Conservation (phyloP, 2,329 filamentous ascomycete genomes). For the Coniochaeta ligniaria region DNA sequence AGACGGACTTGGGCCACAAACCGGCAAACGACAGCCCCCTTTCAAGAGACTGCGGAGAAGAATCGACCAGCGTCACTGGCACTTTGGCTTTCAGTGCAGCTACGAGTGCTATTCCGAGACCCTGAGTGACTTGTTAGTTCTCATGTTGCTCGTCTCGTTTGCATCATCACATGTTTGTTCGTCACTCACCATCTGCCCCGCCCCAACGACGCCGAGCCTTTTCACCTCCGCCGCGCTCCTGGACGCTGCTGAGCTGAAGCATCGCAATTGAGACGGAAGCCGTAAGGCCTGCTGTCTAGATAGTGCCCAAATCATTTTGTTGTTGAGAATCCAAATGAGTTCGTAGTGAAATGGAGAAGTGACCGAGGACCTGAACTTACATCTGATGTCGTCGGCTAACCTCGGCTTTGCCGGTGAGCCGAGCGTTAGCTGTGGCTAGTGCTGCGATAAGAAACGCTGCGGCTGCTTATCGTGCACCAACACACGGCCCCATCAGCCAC, state of each 20-base stretch:
- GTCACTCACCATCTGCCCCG: slow-evolving; percentile 84
- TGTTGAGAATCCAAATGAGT: not conserved
- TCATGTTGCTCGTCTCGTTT: slow-evolving; percentile 12
- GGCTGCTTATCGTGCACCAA: not conserved
- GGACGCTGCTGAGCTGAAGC: slow-evolving; percentile 63
- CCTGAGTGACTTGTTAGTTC: slow-evolving; percentile 43
- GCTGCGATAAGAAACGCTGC: not conserved
- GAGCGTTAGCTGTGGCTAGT: not conserved
- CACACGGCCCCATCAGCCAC: not conserved
- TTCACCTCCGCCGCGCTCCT: slow-evolving; percentile 67
- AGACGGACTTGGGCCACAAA: slow-evolving; percentile 26
- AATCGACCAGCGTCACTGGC: slow-evolving; percentile 81
- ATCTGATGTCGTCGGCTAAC: not conserved
- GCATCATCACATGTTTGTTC: slow-evolving; percentile 22
- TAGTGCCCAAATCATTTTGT: slow-evolving; percentile 2
- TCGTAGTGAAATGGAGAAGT: not conserved
- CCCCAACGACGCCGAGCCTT: slow-evolving; percentile 83
- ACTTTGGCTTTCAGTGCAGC: slow-evolving; percentile 79
- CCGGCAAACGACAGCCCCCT: slow-evolving; percentile 87
- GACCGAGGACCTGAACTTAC: not conserved
- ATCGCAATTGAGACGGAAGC: slow-evolving; percentile 36
- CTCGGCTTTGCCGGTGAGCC: not conserved
- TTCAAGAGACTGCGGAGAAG: slow-evolving; percentile 73
- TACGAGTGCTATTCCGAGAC: slow-evolving; percentile 90
- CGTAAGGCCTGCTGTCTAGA: slow-evolving; percentile 13